A percentile compares a stretch with the other conserved stretches of the same genome.
These are phyloP conservation scores for Cronartium ribicola DNA, from an alignment of 1,284 basidiomycete species.

Conservation along the genomic window DNA sequence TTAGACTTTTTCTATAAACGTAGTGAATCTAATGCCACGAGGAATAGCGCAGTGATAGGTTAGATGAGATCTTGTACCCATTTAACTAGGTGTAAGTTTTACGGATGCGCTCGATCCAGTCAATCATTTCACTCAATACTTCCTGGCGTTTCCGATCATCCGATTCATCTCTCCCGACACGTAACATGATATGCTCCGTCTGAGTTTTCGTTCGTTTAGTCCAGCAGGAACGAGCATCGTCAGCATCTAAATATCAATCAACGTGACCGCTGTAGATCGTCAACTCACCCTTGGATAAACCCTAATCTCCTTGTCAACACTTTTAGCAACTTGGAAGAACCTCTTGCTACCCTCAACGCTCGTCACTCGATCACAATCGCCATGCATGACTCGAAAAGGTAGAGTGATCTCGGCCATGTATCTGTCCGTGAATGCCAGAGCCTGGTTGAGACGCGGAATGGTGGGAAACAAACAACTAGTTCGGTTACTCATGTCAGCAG, in stretches of 20 bases:
- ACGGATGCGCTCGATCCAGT: conserved; percentile 45
- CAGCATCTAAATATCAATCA: neutral
- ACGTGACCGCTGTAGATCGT: neutral
- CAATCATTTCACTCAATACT: conserved; percentile 47
- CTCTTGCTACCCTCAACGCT: conserved; percentile 18
- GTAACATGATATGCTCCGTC: conserved; percentile 43
- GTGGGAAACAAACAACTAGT: no score
- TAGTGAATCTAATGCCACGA: no score
- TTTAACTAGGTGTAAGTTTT: neutral
- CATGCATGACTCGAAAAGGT: conserved; percentile 48
- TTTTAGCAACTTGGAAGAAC: conserved; percentile 12
- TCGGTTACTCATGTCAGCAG: neutral
- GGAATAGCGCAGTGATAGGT: no score
- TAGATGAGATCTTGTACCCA: neutral
- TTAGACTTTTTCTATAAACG: no score
- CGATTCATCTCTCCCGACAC: conserved; percentile 45
- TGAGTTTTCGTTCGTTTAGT: neutral
- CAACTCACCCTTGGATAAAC: conserved; percentile 24
- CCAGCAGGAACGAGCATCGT: neutral
- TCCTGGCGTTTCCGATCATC: conserved; percentile 47
- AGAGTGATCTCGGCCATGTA: conserved; percentile 44
- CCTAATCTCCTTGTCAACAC: conserved; percentile 25
- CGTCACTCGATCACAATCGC: conserved; percentile 41
- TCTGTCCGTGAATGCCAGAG: conserved; percentile 8
- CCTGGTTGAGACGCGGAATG: conserved; percentile 1